phyloP scores from a whole-genome alignment of 148 eudicot genomes.

The Fallopia convolvulus region DNA sequence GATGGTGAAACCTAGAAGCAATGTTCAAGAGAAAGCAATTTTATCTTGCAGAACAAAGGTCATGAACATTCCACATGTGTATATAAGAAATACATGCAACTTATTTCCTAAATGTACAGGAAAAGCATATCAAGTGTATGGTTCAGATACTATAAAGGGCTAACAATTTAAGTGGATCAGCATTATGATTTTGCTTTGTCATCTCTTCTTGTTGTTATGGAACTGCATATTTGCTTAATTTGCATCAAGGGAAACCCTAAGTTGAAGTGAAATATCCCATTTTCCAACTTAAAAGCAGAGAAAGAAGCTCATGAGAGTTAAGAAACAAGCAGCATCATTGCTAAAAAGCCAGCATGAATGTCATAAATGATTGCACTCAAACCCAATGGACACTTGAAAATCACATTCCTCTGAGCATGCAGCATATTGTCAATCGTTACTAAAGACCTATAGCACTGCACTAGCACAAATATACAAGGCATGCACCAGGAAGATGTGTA shows the following conservation, averaged over 20 bases:
- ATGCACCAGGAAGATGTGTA: background rate
- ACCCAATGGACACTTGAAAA: background rate
- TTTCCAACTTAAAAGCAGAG: background rate
- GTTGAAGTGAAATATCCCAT: background rate
- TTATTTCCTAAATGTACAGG: background rate
- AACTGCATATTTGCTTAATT: background rate
- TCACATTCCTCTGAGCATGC: background rate
- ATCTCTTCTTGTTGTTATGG: background rate
- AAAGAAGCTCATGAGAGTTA: background rate
- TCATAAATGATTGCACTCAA: background rate
- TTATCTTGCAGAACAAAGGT: constrained; percentile 4
- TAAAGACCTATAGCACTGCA: background rate
- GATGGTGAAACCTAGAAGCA: constrained; percentile 85
- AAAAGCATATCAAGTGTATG: background rate
- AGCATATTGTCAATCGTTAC: background rate
- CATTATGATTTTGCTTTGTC: background rate
- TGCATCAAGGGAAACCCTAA: background rate
- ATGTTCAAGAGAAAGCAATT: constrained; percentile 12
- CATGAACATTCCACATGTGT: background rate
- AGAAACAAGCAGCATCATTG: background rate
- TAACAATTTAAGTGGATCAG: background rate
- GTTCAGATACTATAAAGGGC: background rate
- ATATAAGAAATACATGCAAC: background rate
- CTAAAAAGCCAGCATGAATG: background rate
- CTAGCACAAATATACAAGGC: background rate